Evolutionary conservation across 306 rosid species (phyloP).

Genomic region (Gastrolobium villosum): DNA sequence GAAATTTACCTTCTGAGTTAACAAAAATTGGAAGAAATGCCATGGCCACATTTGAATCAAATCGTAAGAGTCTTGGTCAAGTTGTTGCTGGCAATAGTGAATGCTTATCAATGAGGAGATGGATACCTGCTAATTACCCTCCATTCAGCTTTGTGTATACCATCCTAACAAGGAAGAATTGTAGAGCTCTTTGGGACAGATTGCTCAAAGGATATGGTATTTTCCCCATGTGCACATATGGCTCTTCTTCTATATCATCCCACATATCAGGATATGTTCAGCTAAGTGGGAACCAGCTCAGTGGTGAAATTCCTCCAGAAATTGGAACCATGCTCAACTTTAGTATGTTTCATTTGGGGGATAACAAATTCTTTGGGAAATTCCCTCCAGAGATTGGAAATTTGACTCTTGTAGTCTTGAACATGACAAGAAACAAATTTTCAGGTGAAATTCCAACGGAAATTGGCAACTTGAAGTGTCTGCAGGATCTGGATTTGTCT

Average conservation of each 20-base stretch:
- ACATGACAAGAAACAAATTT: conserved; percentile 66
- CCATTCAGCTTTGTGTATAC: conserved; percentile 82
- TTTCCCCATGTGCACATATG: conserved; percentile 62
- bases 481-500: conserved; percentile 84
- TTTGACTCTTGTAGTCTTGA: conserved; percentile 75
- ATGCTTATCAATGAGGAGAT: conserved; percentile 81
- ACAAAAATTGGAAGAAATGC: conserved; percentile 69
- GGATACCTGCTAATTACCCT: conserved; percentile 95
- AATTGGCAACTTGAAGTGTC: conserved; percentile 68
- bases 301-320: conserved; percentile 75
- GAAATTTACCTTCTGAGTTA: conserved; percentile 71
- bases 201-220: conserved; percentile 77
- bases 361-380: conserved; percentile 69
- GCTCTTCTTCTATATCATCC: conserved; percentile 47
- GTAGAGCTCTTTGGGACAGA: conserved; percentile 78
- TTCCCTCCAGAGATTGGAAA: conserved; percentile 63
- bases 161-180: conserved; percentile 82
- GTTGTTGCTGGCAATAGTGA: conserved; percentile 74
- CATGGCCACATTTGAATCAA: conserved; percentile 65
- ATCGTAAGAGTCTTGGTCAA: neutral
- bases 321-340: conserved; percentile 71
- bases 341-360: conserved; percentile 80
- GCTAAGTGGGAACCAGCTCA: conserved; percentile 71
- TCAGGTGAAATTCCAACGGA: conserved; percentile 76
- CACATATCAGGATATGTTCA: conserved; percentile 85